A percentile compares a stretch with the other conserved stretches of the same genome.
phyloP scores from a whole-genome alignment of 208 protist species.

The Crithidia bombi region DNA sequence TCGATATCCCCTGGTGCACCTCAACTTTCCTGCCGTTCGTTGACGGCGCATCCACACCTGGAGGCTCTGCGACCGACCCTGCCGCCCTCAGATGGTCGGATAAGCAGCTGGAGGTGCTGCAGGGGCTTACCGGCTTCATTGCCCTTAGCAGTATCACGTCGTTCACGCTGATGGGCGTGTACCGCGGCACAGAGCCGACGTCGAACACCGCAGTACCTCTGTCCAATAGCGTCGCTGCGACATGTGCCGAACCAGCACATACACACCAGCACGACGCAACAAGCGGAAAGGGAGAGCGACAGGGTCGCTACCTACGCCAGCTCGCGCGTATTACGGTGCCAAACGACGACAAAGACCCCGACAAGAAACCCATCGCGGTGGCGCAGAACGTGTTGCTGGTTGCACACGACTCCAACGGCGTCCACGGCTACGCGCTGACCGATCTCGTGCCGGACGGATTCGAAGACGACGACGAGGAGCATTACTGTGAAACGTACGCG shows the following conservation, averaged over 20 bases:
- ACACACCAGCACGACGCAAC: not conserved
- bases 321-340: constrained; percentile 65
- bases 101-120: constrained; percentile 24
- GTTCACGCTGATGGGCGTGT: constrained; percentile 64
- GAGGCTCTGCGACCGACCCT: constrained; percentile 11
- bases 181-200: constrained; percentile 23
- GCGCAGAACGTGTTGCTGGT: constrained; percentile 61
- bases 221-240: not conserved
- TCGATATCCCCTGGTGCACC: constrained; percentile 84
- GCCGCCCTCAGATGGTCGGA: constrained; percentile 27
- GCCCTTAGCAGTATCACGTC: constrained; percentile 75
- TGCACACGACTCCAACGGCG: constrained; percentile 73
- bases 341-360: constrained; percentile 64
- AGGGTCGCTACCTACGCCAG: constrained; percentile 37
- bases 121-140: constrained; percentile 55
- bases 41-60: not conserved
- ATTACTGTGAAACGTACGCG: constrained; percentile 3
- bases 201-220: not conserved
- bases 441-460: constrained; percentile 47
- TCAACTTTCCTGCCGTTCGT: constrained; percentile 58
- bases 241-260: not conserved
- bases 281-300: not conserved
- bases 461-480: constrained; percentile 14
- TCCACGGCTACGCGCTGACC: constrained; percentile 55
- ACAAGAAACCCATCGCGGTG: constrained; percentile 88